These are phyloP conservation scores for Debaryomyces hansenii DNA, from an alignment of 805 yeast genomes.

Conservation along the genomic window DNA sequence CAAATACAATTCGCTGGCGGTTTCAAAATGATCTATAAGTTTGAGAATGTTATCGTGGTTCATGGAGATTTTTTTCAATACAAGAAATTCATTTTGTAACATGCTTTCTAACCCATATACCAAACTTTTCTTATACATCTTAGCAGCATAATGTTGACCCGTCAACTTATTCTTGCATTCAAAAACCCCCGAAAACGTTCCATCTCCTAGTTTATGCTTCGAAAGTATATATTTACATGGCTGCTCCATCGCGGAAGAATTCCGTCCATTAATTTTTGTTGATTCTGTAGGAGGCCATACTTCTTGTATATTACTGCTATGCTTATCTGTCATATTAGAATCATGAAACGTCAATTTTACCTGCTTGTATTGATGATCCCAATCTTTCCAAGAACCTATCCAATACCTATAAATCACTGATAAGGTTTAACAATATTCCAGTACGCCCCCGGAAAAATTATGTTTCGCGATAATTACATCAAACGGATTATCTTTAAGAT, in stretches of 20 bases:
- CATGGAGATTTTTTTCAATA: slow-evolving; percentile 50
- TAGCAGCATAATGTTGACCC: slow-evolving; percentile 51
- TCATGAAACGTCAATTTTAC: too few relatives aligned
- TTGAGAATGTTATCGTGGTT: slow-evolving; percentile 58
- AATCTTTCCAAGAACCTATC: not conserved
- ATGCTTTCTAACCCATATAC: slow-evolving; percentile 51
- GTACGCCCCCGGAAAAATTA: not conserved
- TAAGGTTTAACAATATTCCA: not conserved
- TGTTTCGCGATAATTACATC: not conserved
- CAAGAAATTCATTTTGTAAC: slow-evolving; percentile 61
- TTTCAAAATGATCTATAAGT: slow-evolving; percentile 69
- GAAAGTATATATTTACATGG: slow-evolving; percentile 36
- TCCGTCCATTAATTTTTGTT: slow-evolving; percentile 10
- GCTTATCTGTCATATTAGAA: too few relatives aligned
- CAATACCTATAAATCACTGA: not conserved
- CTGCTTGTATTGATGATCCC: too few relatives aligned
- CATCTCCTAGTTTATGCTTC: slow-evolving; percentile 39
- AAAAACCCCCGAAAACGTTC: slow-evolving; percentile 51
- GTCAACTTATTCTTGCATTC: slow-evolving; percentile 47
- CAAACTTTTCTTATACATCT: slow-evolving; percentile 48
- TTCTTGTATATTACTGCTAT: not conserved
- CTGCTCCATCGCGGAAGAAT: slow-evolving; percentile 10
- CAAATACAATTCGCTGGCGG: slow-evolving; percentile 52
- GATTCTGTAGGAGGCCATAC: slow-evolving; percentile 25
- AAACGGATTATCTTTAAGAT: too few relatives aligned